These are phyloP conservation scores for Cylindrodendrum hubeiense DNA, from an alignment of 2,329 filamentous ascomycete genomes.

Conservation along the genomic window DNA sequence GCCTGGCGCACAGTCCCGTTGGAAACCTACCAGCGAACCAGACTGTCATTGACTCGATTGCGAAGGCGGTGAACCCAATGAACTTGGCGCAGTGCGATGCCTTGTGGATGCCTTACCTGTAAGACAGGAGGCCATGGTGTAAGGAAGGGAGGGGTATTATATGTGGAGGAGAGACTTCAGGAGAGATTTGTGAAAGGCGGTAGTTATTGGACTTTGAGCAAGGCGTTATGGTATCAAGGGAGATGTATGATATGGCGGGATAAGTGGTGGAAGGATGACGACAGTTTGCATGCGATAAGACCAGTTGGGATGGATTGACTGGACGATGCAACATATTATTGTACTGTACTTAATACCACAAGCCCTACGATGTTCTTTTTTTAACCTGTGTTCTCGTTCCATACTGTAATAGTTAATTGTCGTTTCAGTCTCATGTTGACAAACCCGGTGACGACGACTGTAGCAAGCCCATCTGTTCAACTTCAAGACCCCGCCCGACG, in stretches of 20 bases:
- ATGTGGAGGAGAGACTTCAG: conserved; percentile 17
- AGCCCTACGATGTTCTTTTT: neutral
- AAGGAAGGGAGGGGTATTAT: conserved; percentile 12
- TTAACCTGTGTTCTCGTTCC: neutral
- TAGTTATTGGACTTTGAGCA: conserved; percentile 43
- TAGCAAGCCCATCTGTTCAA: neutral
- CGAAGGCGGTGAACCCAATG: conserved; percentile 92
- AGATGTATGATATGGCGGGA: conserved; percentile 28
- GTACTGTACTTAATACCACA: conserved; percentile 21
- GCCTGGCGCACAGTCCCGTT: conserved; percentile 81
- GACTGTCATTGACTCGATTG: conserved; percentile 94
- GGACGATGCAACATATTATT: conserved; percentile 10
- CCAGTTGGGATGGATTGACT: neutral
- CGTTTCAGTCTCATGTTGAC: no score
- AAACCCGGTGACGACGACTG: no score
- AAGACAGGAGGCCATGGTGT: conserved; percentile 41
- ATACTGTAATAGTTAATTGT: no score
- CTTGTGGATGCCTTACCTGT: conserved; percentile 98
- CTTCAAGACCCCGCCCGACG: neutral
- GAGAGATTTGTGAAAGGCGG: conserved; percentile 14
- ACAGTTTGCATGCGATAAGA: conserved; percentile 17
- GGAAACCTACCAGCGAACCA: conserved; percentile 94
- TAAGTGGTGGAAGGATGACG: conserved; percentile 8
- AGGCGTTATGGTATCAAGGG: conserved; percentile 40
- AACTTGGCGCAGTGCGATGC: conserved; percentile 90